phyloP scores from a whole-genome alignment of 2,329 filamentous ascomycete genomes.

The Aspergillus tanneri region DNA sequence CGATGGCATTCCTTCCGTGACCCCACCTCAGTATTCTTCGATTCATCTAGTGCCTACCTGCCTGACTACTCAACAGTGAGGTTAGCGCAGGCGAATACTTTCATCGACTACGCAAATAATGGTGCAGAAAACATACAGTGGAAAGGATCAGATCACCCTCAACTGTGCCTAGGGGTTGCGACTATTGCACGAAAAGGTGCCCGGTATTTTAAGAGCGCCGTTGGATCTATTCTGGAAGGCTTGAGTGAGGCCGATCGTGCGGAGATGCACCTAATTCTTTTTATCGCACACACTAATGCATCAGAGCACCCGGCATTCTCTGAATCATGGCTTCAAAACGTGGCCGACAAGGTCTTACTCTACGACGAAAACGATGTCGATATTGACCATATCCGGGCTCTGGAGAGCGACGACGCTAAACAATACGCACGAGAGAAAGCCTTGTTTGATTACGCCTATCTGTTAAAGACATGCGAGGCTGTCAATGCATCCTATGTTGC shows the following conservation, averaged over 20 bases:
- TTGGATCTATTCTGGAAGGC: slow-evolving; percentile 48
- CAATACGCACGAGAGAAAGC: slow-evolving; percentile 41
- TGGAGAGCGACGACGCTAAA: slow-evolving; percentile 33
- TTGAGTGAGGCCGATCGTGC: slow-evolving; percentile 43
- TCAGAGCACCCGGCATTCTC: slow-evolving; percentile 41
- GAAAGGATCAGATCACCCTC: not conserved
- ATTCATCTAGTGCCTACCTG: not conserved
- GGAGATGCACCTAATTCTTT: slow-evolving; percentile 44
- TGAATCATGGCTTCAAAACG: slow-evolving; percentile 42
- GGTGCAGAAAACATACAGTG: not conserved
- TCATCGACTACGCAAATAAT: not conserved
- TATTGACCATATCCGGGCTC: slow-evolving; percentile 34
- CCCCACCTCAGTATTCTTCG: slow-evolving; percentile 1
- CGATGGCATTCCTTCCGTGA: not conserved
- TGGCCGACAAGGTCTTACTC: slow-evolving; percentile 43
- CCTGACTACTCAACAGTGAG: not conserved
- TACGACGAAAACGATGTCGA: slow-evolving; percentile 39
- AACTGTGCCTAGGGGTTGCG: slow-evolving; percentile 47
- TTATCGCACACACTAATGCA: slow-evolving; percentile 48
- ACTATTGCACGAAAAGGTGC: slow-evolving; percentile 42
- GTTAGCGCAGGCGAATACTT: not conserved
- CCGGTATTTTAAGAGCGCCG: slow-evolving; percentile 43
- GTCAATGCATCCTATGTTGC: slow-evolving; percentile 42
- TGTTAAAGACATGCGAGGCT: slow-evolving; percentile 43
- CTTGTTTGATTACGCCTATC: slow-evolving; percentile 46